These are phyloP conservation scores for Schizosaccharomyces osmophilus DNA, from an alignment of 805 yeast genomes.

Conservation along the genomic window DNA sequence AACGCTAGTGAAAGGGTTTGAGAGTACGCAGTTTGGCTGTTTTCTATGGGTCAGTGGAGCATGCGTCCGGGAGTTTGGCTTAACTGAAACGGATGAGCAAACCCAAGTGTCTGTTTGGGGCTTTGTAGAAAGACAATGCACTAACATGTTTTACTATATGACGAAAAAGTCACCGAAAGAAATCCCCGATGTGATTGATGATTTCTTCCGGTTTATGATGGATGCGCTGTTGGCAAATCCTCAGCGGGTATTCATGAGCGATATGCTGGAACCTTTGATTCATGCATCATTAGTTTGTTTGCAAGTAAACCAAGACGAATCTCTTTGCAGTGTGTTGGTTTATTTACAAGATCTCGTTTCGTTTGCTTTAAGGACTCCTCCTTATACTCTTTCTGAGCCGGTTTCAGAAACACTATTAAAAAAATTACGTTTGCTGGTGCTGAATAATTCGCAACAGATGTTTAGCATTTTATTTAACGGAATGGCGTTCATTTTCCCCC, in stretches of 20 bases:
- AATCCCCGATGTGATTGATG: slow-evolving; percentile 53
- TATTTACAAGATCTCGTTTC: slow-evolving; percentile 58
- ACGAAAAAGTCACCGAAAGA: slow-evolving; percentile 10
- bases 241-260: slow-evolving; percentile 22
- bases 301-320: slow-evolving; percentile 40
- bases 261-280: slow-evolving; percentile 21
- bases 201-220: slow-evolving; percentile 56
- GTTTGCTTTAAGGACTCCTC: slow-evolving; percentile 67
- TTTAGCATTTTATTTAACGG: slow-evolving; percentile 34
- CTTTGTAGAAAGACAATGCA: slow-evolving; percentile 45
- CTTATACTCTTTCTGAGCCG: slow-evolving; percentile 37
- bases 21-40: slow-evolving; percentile 47
- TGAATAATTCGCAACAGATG: slow-evolving; percentile 33
- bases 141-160: slow-evolving; percentile 28
- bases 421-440: slow-evolving; percentile 24
- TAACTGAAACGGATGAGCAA: slow-evolving; percentile 23
- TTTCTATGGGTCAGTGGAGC: slow-evolving; percentile 73
- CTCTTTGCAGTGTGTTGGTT: slow-evolving; percentile 45
- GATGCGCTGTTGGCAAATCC: slow-evolving; percentile 62
- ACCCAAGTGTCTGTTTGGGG: slow-evolving; percentile 42
- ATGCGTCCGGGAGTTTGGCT: slow-evolving; percentile 44
- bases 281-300: slow-evolving; percentile 35
- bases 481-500: slow-evolving; percentile 43
- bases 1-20: slow-evolving; percentile 45
- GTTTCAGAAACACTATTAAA: slow-evolving; percentile 27